A percentile compares a stretch with the other conserved stretches of the same genome.
Conservation (phyloP, 1,139 yeast species). For the Protomyces arabidopsidicola region DNA sequence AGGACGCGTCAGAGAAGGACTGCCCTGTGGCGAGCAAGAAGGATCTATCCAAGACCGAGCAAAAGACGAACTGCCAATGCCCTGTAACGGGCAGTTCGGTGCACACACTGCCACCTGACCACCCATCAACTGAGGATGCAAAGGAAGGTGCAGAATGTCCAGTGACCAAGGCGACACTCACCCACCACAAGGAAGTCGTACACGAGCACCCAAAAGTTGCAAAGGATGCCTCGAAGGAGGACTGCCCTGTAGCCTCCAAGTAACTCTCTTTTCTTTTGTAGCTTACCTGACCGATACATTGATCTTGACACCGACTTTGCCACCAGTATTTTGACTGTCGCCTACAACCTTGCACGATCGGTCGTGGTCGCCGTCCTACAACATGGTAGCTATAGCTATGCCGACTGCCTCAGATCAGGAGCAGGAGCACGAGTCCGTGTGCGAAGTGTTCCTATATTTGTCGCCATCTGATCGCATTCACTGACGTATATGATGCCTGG, state of each 20-base stretch:
- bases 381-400: no score
- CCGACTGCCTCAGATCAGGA: no score
- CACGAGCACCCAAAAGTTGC: constrained; percentile 16
- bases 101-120: constrained; percentile 18
- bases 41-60: background rate
- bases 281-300: background rate
- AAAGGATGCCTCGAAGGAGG: constrained; percentile 9
- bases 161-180: constrained; percentile 18
- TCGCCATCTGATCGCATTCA: no score
- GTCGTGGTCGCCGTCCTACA: no score
- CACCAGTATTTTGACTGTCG: no score
- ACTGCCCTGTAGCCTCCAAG: constrained; percentile 15
- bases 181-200: constrained; percentile 14
- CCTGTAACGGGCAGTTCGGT: constrained; percentile 23
- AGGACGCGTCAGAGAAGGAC: constrained; percentile 18
- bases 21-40: constrained; percentile 13
- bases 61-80: constrained; percentile 1
- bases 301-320: no score
- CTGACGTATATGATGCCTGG: no score
- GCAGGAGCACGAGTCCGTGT: no score
- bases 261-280: background rate
- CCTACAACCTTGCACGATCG: no score
- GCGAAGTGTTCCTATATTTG: no score
- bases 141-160: constrained; percentile 22
- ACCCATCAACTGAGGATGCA: constrained; percentile 9